Percentiles rank a stretch among this genome's conserved stretches.
phyloP scores from a whole-genome alignment of 139 green algal species.

The Marvania coccoides region DNA sequence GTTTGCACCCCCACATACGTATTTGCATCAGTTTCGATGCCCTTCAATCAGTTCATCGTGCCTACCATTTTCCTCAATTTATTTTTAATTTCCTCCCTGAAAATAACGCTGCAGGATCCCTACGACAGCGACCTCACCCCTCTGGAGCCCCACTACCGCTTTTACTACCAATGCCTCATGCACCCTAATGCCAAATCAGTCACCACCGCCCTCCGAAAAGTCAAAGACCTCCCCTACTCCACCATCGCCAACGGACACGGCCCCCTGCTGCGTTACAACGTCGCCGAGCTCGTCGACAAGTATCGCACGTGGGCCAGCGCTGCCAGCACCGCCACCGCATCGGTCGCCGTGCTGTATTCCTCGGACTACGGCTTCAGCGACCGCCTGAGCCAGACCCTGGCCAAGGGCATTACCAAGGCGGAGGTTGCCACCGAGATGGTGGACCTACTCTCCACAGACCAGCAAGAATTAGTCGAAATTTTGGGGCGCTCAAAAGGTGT shows the following conservation, averaged over 20 bases:
- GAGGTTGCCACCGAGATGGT: slow-evolving; percentile 80
- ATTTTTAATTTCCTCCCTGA: too few relatives aligned
- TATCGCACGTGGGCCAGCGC: slow-evolving; percentile 71
- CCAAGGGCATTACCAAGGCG: slow-evolving; percentile 90
- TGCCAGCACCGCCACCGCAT: slow-evolving; percentile 55
- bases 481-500: slow-evolving; percentile 56
- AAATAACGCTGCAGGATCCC: slow-evolving; percentile 41
- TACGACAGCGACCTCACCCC: slow-evolving; percentile 57
- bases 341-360: slow-evolving; percentile 78
- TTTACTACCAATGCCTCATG: slow-evolving; percentile 99
- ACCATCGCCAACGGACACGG: slow-evolving; percentile 87
- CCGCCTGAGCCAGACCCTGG: slow-evolving; percentile 85
- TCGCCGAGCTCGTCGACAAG: slow-evolving; percentile 60
- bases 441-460: slow-evolving; percentile 71
- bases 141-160: slow-evolving; percentile 66
- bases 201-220: slow-evolving; percentile 81
- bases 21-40: too few relatives aligned
- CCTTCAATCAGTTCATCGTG: too few relatives aligned
- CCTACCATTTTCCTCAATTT: too few relatives aligned
- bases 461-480: slow-evolving; percentile 71
- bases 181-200: slow-evolving; percentile 87
- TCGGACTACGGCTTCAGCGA: slow-evolving; percentile 91
- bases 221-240: slow-evolving; percentile 62
- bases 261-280: slow-evolving; percentile 70
- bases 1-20: too few relatives aligned